A percentile compares a stretch with the other conserved stretches of the same genome.
Evolutionary conservation across 2,329 filamentous ascomycete genomes (phyloP).

Genomic region (Ophiostoma ulmi): DNA sequence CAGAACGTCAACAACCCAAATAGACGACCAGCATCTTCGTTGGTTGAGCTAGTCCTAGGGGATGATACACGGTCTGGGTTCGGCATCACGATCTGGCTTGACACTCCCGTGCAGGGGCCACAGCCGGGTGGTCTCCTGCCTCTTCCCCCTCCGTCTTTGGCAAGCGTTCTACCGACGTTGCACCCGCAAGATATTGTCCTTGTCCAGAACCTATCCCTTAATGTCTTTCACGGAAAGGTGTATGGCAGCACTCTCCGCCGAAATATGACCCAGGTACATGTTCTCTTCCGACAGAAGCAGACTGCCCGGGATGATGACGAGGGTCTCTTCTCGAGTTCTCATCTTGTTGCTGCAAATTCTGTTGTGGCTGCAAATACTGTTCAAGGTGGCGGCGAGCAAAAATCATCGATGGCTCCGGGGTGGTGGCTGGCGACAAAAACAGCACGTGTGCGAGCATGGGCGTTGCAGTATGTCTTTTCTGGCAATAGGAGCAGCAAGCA

Average conservation of each 20-base stretch:
- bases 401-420: background rate
- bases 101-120: conserved; percentile 19
- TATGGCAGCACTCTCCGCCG: conserved; percentile 77
- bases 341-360: conserved; percentile 39
- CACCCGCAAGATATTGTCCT: conserved; percentile 72
- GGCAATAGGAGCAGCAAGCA: background rate
- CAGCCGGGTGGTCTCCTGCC: background rate
- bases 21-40: conserved; percentile 43
- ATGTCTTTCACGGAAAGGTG: conserved; percentile 68
- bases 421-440: conserved; percentile 53
- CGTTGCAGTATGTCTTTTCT: conserved; percentile 57
- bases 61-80: conserved; percentile 82
- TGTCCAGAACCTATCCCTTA: conserved; percentile 72
- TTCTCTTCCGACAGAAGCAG: conserved; percentile 53
- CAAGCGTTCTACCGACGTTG: conserved; percentile 42
- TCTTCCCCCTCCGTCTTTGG: conserved; percentile 31
- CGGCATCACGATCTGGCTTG: conserved; percentile 77
- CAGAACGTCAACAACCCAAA: background rate
- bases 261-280: conserved; percentile 62
- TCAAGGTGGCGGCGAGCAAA: conserved; percentile 28
- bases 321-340: conserved; percentile 50
- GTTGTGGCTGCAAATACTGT: background rate
- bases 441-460: conserved; percentile 67
- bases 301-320: background rate
- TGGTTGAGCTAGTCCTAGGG: conserved; percentile 74